Base-by-base conservation (phyloP, 78 protist genomes). In the Chrysochromulina parva region DNA sequence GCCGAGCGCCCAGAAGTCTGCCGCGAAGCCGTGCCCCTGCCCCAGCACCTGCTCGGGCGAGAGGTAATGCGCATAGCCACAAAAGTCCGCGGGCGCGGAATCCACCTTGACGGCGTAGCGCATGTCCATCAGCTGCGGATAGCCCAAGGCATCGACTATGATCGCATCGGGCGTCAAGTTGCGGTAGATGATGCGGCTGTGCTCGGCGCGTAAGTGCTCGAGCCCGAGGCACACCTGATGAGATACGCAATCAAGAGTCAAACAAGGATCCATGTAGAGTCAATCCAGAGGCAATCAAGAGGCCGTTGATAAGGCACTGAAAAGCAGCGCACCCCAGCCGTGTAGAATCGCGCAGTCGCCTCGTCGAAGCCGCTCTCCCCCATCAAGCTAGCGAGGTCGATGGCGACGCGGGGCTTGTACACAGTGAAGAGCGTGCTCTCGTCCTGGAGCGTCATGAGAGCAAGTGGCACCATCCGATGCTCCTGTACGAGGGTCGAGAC, bases 1-100 rank as follows among this genome's bases (percentile, higher is more conserved):
- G 2, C 95, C 95, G 16, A 90, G 48, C 24, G 90, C 62, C 95
- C 95, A 93, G 55, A 59, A 16, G 88, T 93, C 95, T 28, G 55
- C 88, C n/a, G 58, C 47, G 2, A 13, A 0, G 53, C 53, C 92
- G 54, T 93, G 85, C 7, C 60, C 76, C n/a, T 24, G 5, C 20
- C 74, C 85, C 28, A 1, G 10, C 26, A 93, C 82, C 84, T 88
- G 69, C 88, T 93, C 95, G n/a, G 95, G 95, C 13, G 95, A 60
- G 38, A 93, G 80, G 85, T 90, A 93, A 50, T 90, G 88, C 0
- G 67, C 90, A 2, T 92, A 53, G 55, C 95, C 95, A 38, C 95
- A 93, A 20, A 3, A 3, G 50, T 69, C 78, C 9, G 59, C 1
- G 55, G 92, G 88, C 28, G 6, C 54, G 58, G 17, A 24, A 0